Evolutionary conservation across 1,139 yeast genomes (phyloP).

Genomic region (Suhomyces coccinellae): DNA sequence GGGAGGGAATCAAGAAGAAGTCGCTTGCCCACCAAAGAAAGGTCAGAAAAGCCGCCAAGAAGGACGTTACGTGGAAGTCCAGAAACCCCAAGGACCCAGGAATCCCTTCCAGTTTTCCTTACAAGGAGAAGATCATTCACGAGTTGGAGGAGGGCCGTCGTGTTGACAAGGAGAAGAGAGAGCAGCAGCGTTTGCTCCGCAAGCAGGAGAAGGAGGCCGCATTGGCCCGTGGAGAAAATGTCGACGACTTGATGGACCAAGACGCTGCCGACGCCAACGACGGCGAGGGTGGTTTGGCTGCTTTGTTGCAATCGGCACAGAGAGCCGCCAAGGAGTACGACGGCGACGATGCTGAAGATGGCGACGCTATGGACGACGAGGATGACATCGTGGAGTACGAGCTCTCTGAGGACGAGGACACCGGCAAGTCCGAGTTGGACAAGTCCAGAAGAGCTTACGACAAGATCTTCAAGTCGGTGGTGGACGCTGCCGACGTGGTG

Average conservation of each 20-base stretch:
- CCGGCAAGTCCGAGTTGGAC: constrained; percentile 49
- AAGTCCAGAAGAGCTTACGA: constrained; percentile 92
- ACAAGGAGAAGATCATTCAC: constrained; percentile 76
- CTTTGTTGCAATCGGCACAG: constrained; percentile 86
- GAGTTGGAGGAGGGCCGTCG: constrained; percentile 78
- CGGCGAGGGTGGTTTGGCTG: constrained; percentile 68
- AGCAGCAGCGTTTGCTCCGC: constrained; percentile 45
- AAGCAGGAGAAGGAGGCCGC: constrained; percentile 52
- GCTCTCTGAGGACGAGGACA: constrained; percentile 45
- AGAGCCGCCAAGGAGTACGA: constrained; percentile 73
- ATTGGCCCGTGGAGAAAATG: constrained; percentile 42
- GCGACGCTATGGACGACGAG: constrained; percentile 46
- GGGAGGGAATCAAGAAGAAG: constrained; percentile 95
- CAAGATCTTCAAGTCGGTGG: constrained; percentile 77
- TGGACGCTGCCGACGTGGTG: constrained; percentile 86
- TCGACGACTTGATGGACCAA: constrained; percentile 42
- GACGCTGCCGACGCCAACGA: constrained; percentile 41
- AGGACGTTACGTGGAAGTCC: constrained; percentile 92
- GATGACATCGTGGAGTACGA: constrained; percentile 47
- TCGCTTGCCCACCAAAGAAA: constrained; percentile 90
- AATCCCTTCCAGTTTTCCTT: constrained; percentile 92
- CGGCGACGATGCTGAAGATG: constrained; percentile 50
- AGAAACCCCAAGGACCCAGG: constrained; percentile 84
- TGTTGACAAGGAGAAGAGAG: constrained; percentile 61
- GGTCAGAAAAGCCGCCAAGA: constrained; percentile 77